Percentiles rank a stretch among this genome's conserved stretches.
Evolutionary conservation across 2,329 filamentous ascomycete species (phyloP).

Genomic region (Tricladium varicosporioides): DNA sequence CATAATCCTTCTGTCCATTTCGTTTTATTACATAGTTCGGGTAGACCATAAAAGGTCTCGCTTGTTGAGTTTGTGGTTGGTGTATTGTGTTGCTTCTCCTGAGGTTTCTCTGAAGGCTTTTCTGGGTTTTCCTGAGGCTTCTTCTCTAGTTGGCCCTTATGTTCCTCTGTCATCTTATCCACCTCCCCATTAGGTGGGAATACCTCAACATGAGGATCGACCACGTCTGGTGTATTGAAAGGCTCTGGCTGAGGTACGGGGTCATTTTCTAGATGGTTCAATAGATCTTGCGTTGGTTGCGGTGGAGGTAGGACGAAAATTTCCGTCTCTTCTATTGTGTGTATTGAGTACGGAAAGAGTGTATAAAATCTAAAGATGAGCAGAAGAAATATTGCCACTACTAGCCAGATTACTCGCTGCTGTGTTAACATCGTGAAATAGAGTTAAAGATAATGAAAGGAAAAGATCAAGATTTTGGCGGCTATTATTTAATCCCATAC

Average conservation of each 20-base stretch:
- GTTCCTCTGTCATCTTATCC: not conserved
- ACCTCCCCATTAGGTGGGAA: too few species aligned
- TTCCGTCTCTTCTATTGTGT: not conserved
- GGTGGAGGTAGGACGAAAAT: not conserved
- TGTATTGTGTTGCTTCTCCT: not conserved
- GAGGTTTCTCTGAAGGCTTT: not conserved
- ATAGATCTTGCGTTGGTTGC: not conserved
- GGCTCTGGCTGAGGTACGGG: not conserved
- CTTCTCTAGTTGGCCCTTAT: not conserved
- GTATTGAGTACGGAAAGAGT: not conserved
- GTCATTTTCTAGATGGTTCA: not conserved
- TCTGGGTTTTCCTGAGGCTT: not conserved
- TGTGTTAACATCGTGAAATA: not conserved
- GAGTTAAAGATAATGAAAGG: not conserved
- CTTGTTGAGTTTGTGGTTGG: not conserved
- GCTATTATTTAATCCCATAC: too few species aligned
- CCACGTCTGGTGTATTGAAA: not conserved
- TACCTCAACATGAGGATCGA: too few species aligned
- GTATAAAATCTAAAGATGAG: not conserved
- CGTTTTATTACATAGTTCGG: conserved; percentile 12
- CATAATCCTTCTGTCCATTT: conserved; percentile 21
- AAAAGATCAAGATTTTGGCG: too few species aligned
- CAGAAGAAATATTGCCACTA: not conserved
- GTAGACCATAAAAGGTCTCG: not conserved
- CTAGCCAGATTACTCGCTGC: not conserved